phyloP scores from a whole-genome alignment of 257 asterid genomes.

The Handroanthus guayacan region DNA sequence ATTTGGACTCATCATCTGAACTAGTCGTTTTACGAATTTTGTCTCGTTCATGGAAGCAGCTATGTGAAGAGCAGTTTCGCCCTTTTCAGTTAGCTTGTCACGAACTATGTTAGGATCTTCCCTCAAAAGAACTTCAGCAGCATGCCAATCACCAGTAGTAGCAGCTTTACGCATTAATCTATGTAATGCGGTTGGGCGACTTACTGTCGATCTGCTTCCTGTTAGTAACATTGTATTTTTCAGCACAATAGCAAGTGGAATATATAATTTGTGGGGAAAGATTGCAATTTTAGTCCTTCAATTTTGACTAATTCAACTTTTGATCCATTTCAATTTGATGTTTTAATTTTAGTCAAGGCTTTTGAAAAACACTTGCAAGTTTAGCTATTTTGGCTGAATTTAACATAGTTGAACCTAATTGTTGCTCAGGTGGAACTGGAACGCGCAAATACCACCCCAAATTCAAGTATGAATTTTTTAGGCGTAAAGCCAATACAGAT shows the following conservation, averaged over 20 bases:
- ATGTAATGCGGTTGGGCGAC: not conserved
- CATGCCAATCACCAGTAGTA: constrained; percentile 31
- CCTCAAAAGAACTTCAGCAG: not conserved
- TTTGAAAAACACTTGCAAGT: too few species aligned
- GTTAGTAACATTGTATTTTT: not conserved
- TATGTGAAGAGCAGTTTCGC: constrained; percentile 30
- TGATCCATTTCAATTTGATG: too few species aligned
- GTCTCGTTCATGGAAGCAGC: constrained; percentile 27
- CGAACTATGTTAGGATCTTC: not conserved
- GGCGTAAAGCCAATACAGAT: too few species aligned
- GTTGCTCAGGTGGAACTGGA: too few species aligned
- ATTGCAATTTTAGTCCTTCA: too few species aligned
- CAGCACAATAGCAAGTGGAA: not conserved
- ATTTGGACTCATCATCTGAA: not conserved
- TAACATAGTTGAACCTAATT: too few species aligned
- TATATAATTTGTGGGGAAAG: too few species aligned
- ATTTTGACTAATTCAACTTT: too few species aligned
- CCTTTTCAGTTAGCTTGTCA: not conserved
- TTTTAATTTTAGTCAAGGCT: too few species aligned
- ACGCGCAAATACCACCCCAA: too few species aligned
- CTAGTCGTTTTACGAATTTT: not conserved
- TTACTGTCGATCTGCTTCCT: not conserved
- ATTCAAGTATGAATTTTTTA: too few species aligned
- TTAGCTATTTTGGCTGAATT: too few species aligned
- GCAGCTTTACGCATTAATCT: constrained; percentile 25